A percentile compares a stretch with the other conserved stretches of the same genome.
phyloP scores from a whole-genome alignment of 2,329 filamentous ascomycete species.

The Trichoderma arundinaceum region DNA sequence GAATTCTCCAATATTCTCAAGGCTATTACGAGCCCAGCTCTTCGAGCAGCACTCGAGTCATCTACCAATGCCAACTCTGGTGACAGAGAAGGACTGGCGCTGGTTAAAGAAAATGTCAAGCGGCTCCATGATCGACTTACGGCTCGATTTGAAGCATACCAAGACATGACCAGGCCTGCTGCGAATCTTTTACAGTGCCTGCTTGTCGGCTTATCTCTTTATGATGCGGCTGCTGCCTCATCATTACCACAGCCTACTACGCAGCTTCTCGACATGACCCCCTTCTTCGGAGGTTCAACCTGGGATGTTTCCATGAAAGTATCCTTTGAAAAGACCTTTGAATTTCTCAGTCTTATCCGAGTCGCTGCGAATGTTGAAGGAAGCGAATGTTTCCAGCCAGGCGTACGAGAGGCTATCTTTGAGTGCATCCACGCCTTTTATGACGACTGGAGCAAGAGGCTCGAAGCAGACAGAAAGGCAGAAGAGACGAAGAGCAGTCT shows the following conservation, averaged over 20 bases:
- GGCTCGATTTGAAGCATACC: slow-evolving; percentile 76
- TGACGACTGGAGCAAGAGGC: slow-evolving; percentile 76
- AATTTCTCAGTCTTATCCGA: slow-evolving; percentile 49
- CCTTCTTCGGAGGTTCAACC: slow-evolving; percentile 60
- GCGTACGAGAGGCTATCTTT: slow-evolving; percentile 62
- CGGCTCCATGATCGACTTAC: slow-evolving; percentile 74
- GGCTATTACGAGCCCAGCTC: slow-evolving; percentile 58
- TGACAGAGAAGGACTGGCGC: slow-evolving; percentile 50
- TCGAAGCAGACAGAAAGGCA: slow-evolving; percentile 76
- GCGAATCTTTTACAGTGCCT: slow-evolving; percentile 81
- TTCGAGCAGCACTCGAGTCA: slow-evolving; percentile 45
- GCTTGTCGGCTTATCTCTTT: slow-evolving; percentile 74
- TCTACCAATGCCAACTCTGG: slow-evolving; percentile 18
- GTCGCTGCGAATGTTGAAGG: slow-evolving; percentile 55
- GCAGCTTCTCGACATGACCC: slow-evolving; percentile 54
- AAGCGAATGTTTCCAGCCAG: slow-evolving; percentile 46
- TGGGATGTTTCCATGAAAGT: slow-evolving; percentile 38
- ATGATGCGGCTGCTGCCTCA: slow-evolving; percentile 52
- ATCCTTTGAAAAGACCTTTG: slow-evolving; percentile 46
- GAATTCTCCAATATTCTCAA: slow-evolving; percentile 81
- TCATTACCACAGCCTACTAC: slow-evolving; percentile 45
- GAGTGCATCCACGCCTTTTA: slow-evolving; percentile 76
- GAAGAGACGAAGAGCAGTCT: slow-evolving; percentile 75
- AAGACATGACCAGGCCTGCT: slow-evolving; percentile 80
- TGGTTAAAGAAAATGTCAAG: slow-evolving; percentile 63